Evolutionary conservation across 495 filamentous ascomycete species (phyloP), one percentile per base, ranked within the genome.

Genomic region (Tuber aestivum): DNA sequence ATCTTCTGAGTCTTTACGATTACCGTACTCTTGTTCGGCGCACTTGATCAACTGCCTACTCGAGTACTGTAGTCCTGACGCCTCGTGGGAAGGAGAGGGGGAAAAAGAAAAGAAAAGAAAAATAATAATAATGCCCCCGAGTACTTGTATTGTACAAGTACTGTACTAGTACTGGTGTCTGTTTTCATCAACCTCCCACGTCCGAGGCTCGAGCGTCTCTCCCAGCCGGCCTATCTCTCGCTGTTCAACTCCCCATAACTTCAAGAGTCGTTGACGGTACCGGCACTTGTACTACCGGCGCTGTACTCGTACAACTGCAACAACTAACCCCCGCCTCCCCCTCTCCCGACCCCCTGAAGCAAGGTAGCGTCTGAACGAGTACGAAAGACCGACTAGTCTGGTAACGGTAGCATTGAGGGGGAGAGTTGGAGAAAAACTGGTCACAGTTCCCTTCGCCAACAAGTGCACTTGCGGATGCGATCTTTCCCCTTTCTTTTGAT

Each of bases 151-250:
- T 18, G n/a, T n/a, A n/a, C n/a, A n/a, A n/a, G n/a, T n/a, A n/a
- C n/a, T n/a, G n/a, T n/a, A n/a, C n/a, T n/a, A n/a, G n/a, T n/a
- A n/a, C 16, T 8, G 14, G 42, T 18, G 23, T 9, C 56, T 14
- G 56, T 32, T 65, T 65, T 65, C 56, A 65, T 32, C 56, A 65
- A 65, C 56, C 56, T 61, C 50, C 10, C n/a, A n/a, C 48, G n/a
- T 1, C 48, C 48, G 48, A n/a, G 48, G 48, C 48, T 56, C 48
- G 48, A 56, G 48, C 48, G 23, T 27, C 48, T 56, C 20, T 8
- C 12, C 56, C 50, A 12, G n/a, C n/a, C 50, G n/a, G 2, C 27
- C 9, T 12, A 56, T 27, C 23, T 56, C 23, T 27, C 9, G n/a
- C 6, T 21, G 20, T 56, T 56, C 50, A 27, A 27, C 45, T 7